These are phyloP conservation scores for Calonectria crousiana DNA, from an alignment of 2,329 filamentous ascomycete genomes.

Conservation along the genomic window DNA sequence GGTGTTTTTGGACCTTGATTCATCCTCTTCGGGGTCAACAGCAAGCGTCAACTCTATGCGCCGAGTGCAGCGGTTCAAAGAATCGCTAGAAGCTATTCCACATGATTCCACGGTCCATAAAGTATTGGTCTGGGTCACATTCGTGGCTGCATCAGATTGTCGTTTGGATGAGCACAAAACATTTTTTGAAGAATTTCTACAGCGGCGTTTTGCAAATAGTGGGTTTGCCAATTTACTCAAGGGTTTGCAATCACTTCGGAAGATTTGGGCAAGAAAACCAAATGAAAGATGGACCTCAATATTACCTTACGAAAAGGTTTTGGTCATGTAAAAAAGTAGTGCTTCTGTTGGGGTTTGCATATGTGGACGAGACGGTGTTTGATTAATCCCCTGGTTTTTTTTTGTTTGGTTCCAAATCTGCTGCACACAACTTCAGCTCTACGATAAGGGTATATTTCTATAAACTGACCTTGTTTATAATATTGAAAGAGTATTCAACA, in stretches of 20 bases:
- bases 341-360: too few species aligned
- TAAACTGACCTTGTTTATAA: background rate
- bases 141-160: constrained; percentile 42
- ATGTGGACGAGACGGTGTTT: too few species aligned
- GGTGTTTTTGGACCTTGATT: constrained; percentile 48
- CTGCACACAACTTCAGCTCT: background rate
- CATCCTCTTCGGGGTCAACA: constrained; percentile 16
- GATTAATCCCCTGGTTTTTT: too few species aligned
- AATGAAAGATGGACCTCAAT: constrained; percentile 43
- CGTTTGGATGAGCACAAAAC: constrained; percentile 41
- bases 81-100: constrained; percentile 36
- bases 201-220: constrained; percentile 34
- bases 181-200: constrained; percentile 37
- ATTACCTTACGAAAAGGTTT: constrained; percentile 36
- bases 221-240: constrained; percentile 42
- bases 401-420: too few species aligned
- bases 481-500: background rate
- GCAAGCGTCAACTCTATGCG: constrained; percentile 25
- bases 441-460: background rate
- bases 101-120: constrained; percentile 34
- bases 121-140: constrained; percentile 45
- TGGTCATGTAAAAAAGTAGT: constrained; percentile 43
- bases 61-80: constrained; percentile 42
- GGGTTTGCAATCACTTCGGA: constrained; percentile 37
- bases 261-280: constrained; percentile 38